A percentile compares a stretch with the other conserved stretches of the same genome.
phyloP scores from a whole-genome alignment of 2,329 filamentous ascomycete species.

The Claviceps purpurea region DNA sequence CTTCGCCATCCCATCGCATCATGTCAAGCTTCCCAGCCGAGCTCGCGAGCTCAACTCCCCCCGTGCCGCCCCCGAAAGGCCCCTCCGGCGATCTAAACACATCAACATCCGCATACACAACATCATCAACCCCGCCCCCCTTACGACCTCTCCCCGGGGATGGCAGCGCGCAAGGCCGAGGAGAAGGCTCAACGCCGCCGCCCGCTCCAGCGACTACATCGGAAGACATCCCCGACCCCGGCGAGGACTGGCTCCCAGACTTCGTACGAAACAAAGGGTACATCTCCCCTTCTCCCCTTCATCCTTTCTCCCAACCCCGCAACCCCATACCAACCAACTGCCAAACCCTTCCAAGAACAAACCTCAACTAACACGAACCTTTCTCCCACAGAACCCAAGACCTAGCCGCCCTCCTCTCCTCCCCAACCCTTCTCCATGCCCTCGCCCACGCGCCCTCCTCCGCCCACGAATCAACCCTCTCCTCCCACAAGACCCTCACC shows the following conservation, averaged over 20 bases:
- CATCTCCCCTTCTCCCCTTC: slow-evolving; percentile 15
- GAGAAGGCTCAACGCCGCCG: slow-evolving; percentile 13
- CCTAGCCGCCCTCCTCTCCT: slow-evolving; percentile 54
- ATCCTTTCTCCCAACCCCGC: no score
- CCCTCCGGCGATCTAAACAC: slow-evolving; percentile 46
- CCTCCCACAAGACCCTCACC: slow-evolving; percentile 51
- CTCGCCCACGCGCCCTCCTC: slow-evolving; percentile 54
- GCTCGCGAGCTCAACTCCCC: slow-evolving; percentile 31
- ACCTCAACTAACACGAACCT: slow-evolving; percentile 1
- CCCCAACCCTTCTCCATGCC: slow-evolving; percentile 55
- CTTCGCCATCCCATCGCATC: background rate
- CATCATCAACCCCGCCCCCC: slow-evolving; percentile 17
- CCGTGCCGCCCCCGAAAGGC: slow-evolving; percentile 60
- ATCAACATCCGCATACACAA: slow-evolving; percentile 37
- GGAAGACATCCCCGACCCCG: slow-evolving; percentile 38
- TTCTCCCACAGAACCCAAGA: slow-evolving; percentile 53
- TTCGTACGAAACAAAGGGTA: slow-evolving; percentile 73
- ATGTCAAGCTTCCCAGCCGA: slow-evolving; percentile 20
- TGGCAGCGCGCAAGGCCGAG: slow-evolving; percentile 4
- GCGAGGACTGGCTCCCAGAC: slow-evolving; percentile 66
- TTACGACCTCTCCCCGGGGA: slow-evolving; percentile 1
- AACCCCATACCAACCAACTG: no score
- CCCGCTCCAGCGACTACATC: background rate
- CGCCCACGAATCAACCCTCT: slow-evolving; percentile 56
- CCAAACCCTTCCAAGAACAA: background rate